Conservation (phyloP, 1,284 basidiomycete species). For the Ganoderma resinaceum region DNA sequence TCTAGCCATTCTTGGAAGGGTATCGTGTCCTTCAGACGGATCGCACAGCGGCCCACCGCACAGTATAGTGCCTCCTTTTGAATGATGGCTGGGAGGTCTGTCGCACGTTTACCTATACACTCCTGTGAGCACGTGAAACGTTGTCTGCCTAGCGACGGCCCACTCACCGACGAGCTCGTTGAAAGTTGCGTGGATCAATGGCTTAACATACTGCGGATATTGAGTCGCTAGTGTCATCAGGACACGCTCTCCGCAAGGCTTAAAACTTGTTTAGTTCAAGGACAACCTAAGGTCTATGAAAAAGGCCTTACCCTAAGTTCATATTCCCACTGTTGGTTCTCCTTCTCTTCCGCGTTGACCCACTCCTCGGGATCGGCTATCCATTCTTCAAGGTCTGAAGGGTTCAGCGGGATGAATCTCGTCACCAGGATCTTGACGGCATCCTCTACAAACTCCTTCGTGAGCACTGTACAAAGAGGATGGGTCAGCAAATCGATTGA, state of each 20-base stretch:
- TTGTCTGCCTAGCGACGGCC: too few relatives aligned
- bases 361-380: slow-evolving; percentile 90
- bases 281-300: not conserved
- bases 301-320: slow-evolving; percentile 71
- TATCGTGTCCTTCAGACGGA: slow-evolving; percentile 67
- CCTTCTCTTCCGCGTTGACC: slow-evolving; percentile 85
- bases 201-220: slow-evolving; percentile 77
- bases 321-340: slow-evolving; percentile 89
- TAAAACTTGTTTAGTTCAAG: slow-evolving; percentile 13
- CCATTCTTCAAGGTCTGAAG: slow-evolving; percentile 81
- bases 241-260: slow-evolving; percentile 91
- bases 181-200: slow-evolving; percentile 70
- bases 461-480: slow-evolving; percentile 59
- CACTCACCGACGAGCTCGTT: slow-evolving; percentile 59
- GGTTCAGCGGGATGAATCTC: slow-evolving; percentile 83
- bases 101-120: slow-evolving; percentile 55
- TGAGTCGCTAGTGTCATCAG: slow-evolving; percentile 81
- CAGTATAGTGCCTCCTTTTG: slow-evolving; percentile 91
- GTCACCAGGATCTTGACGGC: slow-evolving; percentile 83
- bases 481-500: not conserved
- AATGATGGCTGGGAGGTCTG: slow-evolving; percentile 69
- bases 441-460: slow-evolving; percentile 77
- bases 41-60: slow-evolving; percentile 84
- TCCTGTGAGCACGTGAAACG: slow-evolving; percentile 4
- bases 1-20: slow-evolving; percentile 74